Base-by-base conservation (phyloP, 139 green algal genomes). In the Volvox africanus region DNA sequence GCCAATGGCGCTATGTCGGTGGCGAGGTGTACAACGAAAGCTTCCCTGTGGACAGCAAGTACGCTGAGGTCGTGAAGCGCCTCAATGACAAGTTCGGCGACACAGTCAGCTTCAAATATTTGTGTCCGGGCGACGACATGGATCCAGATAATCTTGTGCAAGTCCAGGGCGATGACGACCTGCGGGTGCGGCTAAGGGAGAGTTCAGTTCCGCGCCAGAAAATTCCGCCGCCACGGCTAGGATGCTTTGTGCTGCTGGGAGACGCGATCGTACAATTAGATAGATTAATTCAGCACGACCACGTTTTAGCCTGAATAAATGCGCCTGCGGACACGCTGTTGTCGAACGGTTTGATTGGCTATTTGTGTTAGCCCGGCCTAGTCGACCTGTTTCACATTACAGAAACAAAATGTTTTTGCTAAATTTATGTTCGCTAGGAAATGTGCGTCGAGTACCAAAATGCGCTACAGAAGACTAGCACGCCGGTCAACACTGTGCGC, bases 101-200 rank as follows among this genome's bases (percentile, higher is more conserved):
- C 50, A 89, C 93, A 1, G 89, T 92, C n/a, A 89, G 67, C 26
- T 88, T 95, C 90, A 95, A 95, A 80, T 93, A 94, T 83, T 80
- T 93, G 21, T 65, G 84, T 33, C 87, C 73, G 13, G 97, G 95
- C 16, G 96, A 98, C 69, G 95, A 97, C 14, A 89, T 98, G 68
- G 93, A 95, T 71, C 95, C 94, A 0, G 94, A 97, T 37, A 84
- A 89, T 19, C 95, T 98, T 12, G 96, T 98, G 71, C 93, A 92
- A 21, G 94, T 98, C 3, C 90, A 93, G 61, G 97, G 97, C 81
- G 95, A 98, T 82, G 93, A 93, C 76, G 96, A 98, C 82, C 82
- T 98, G 61, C 89, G 95, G 94, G 96, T 96, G 90, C 33, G 44
- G 82, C 55, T 30, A n/a, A 44, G 78, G 78, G 37, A 33, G 36